Base-by-base conservation (phyloP, 495 filamentous ascomycete species). In the Filosporella fistucella region DNA sequence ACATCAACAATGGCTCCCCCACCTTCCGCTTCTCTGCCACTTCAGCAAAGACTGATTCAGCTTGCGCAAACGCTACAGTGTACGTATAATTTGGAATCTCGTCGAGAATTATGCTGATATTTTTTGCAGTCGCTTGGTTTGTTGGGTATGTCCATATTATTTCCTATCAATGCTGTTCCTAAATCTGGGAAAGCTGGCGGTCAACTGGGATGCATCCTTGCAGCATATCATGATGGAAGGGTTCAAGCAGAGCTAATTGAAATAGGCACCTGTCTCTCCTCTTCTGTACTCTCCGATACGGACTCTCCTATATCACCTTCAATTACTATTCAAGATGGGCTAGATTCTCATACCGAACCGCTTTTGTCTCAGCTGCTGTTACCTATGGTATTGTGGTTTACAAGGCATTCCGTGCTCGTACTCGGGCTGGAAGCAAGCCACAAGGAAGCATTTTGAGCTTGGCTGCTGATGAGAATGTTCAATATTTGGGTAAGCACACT, bases 331-430 rank as follows among this genome's bases (percentile, higher is more conserved):
- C 81, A 14, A 65, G 75, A 48, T 76, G 79, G 71, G 90, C 91
- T 23, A 71, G 75, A 43, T 79, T 94, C 63, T 82, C 82, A 49
- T 98, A 98, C 66, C 90, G 94, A 54, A 74, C 85, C 26, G 86
- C 90, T 32, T 98, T 97, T 64, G 45, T 96, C 45, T 80, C 88
- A 7, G 93, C 93, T 0, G 88, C 90, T 11, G 79, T 78, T 22
- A 97, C 93, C 2, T 98, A 98, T 68, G 93, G 94, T 53, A 96
- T 98, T 50, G 93, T 98, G 16, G 94, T 97, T n/a, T 97, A 95
- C 77, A 98, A 98, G 78, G 89, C 88, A 42, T 91, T 86, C 69
- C 82, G 91, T 47, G 86, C 93, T 49, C 82, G 88, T 47, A 75
- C 84, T 51, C 79, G 81, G 65, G 69, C 77, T 39, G 83, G 82